Conservation (phyloP, 768 basidiomycete species). For the Leccinum ochraceum region DNA sequence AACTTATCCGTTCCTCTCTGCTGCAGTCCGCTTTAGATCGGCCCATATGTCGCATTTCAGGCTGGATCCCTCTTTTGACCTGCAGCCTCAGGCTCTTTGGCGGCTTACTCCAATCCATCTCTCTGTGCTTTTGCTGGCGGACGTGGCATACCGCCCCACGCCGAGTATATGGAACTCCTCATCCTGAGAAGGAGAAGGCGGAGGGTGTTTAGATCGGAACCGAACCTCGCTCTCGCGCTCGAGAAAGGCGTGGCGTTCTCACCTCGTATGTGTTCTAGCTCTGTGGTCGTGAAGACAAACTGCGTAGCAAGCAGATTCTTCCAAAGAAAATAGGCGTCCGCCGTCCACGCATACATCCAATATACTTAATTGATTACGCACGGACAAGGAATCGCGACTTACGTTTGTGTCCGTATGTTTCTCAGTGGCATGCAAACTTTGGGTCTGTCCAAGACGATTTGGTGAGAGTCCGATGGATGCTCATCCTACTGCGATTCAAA, state of each 20-base stretch:
- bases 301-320: not conserved
- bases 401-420: not conserved
- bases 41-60: not conserved
- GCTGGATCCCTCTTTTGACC: not conserved
- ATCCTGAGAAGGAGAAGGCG: not conserved
- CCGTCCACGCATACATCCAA: not conserved
- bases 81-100: not conserved
- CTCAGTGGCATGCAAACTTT: too few relatives aligned
- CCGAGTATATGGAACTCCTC: too few relatives aligned
- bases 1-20: too few relatives aligned
- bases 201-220: not conserved
- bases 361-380: not conserved
- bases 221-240: not conserved
- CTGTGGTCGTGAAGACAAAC: not conserved
- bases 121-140: not conserved
- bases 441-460: too few relatives aligned
- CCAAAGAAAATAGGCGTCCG: not conserved
- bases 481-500: not conserved
- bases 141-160: not conserved
- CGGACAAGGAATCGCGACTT: not conserved
- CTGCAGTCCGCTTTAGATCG: not conserved
- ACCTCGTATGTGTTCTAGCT: not conserved
- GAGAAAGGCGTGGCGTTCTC: not conserved
- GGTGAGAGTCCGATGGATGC: too few relatives aligned
- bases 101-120: not conserved